A percentile compares a stretch with the other conserved stretches of the same genome.
phyloP scores from a whole-genome alignment of 148 eudicot genomes.

The Nepenthes mirabilis region DNA sequence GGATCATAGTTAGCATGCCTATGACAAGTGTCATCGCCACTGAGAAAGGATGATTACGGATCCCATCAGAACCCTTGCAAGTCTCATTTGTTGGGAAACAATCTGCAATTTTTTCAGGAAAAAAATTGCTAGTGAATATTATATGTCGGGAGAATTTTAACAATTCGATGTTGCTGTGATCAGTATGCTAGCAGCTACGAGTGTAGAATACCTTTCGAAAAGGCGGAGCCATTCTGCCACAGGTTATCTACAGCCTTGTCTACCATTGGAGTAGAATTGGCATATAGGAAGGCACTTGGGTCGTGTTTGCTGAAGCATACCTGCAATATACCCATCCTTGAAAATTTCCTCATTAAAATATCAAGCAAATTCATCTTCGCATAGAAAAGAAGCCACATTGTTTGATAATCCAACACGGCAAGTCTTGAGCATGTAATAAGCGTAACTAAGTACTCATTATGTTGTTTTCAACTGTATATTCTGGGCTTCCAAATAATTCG shows the following conservation, averaged over 20 bases:
- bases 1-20: conserved; percentile 72
- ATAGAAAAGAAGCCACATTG: neutral
- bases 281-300: conserved; percentile 9
- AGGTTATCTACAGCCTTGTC: conserved; percentile 16
- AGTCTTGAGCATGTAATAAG: no score
- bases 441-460: no score
- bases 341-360: neutral
- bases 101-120: conserved; percentile 5
- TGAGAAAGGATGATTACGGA: conserved; percentile 38
- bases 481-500: neutral
- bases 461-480: neutral
- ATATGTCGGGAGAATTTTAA: neutral
- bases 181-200: neutral
- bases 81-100: conserved; percentile 19
- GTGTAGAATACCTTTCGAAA: conserved; percentile 21
- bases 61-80: conserved; percentile 18
- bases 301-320: conserved; percentile 12
- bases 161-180: neutral
- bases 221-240: conserved; percentile 13
- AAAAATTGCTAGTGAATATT: neutral
- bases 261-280: conserved; percentile 11
- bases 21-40: conserved; percentile 65
- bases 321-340: conserved; percentile 7
- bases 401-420: neutral
- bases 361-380: neutral